Evolutionary conservation across 2,329 filamentous ascomycete species (phyloP), one percentile per base, ranked within the genome.

Genomic region (Calycina herbarum): DNA sequence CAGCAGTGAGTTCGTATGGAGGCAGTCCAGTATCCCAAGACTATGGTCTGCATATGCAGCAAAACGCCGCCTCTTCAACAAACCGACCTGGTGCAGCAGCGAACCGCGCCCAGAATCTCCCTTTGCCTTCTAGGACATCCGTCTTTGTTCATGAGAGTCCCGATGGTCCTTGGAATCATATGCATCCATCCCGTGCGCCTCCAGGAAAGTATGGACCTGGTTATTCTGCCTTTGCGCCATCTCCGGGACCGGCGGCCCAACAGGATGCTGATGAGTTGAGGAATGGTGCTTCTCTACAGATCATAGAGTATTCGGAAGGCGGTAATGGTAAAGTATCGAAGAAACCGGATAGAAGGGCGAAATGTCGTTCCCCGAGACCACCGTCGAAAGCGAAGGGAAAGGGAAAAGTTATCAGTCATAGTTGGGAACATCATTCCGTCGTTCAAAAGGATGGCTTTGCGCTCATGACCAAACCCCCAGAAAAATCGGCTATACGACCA

Each of bases 91-190:
- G 45, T 24, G 45, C 31, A 15, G 24, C 45, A 1, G 15, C 45
- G 29, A 58, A 42, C 40, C 58, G 61, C 40, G n/a, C 48, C 31
- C 58, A 58, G 29, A 57, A n/a, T 15, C 38, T 59, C 7, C 24
- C 8, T 29, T 61, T 45, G 3, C 57, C 56, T 13, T 40, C 38
- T 35, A 51, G 59, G 35, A 15, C 66, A 10, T 42, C 65, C 11
- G 62, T 35, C 29, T 59, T 67, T 20, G 59, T 65, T 20, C 65
- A 66, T 31, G 40, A 40, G 15, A 35, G 45, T 15, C 67, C 64
- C 13, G 64, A 68, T 20, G 61, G 17, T 1, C 69, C 69, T n/a
- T 72, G 70, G 70, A 67, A 57, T 27, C 67, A 65, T 24, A 62
- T 67, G 27, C 59, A 67, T 5, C 67, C 64, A 13, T 45, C 59